These are phyloP conservation scores for Pseudogymnoascus sp. DNA, from an alignment of 2,329 filamentous ascomycete species.

Conservation along the genomic window DNA sequence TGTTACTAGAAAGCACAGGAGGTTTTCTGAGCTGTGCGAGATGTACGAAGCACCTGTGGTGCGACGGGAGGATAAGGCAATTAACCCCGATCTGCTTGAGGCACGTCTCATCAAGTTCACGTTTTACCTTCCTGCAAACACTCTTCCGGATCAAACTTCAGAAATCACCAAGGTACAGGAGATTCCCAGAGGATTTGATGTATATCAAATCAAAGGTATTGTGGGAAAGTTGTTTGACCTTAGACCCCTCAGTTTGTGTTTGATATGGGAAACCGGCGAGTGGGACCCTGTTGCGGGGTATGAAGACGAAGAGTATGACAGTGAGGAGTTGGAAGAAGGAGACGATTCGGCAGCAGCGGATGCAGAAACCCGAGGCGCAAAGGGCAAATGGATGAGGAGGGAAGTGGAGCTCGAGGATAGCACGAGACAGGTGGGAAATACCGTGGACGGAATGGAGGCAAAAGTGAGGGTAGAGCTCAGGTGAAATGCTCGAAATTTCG, in stretches of 20 bases:
- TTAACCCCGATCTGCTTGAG: slow-evolving; percentile 76
- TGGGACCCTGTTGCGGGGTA: slow-evolving; percentile 70
- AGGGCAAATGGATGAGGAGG: slow-evolving; percentile 62
- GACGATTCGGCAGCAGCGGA: slow-evolving; percentile 22
- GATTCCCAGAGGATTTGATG: slow-evolving; percentile 70
- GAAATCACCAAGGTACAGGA: slow-evolving; percentile 23
- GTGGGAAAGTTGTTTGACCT: slow-evolving; percentile 64
- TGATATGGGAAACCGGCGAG: slow-evolving; percentile 88
- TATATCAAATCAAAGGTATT: slow-evolving; percentile 75
- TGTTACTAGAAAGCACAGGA: slow-evolving; percentile 58
- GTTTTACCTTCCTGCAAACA: slow-evolving; percentile 34
- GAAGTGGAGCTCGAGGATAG: slow-evolving; percentile 75
- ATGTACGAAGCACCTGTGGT: slow-evolving; percentile 67
- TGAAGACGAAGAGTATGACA: slow-evolving; percentile 49
- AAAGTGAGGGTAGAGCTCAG: slow-evolving; percentile 59
- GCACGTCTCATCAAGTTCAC: slow-evolving; percentile 64
- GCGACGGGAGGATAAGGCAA: slow-evolving; percentile 41
- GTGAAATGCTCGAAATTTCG: slow-evolving; percentile 10
- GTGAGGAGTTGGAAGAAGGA: slow-evolving; percentile 45
- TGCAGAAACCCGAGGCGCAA: slow-evolving; percentile 20
- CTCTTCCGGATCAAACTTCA: slow-evolving; percentile 15
- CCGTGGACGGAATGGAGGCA: slow-evolving; percentile 67
- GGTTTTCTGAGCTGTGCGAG: slow-evolving; percentile 67
- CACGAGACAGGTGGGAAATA: slow-evolving; percentile 74
- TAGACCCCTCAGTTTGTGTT: slow-evolving; percentile 53